phyloP scores from a whole-genome alignment of 176 grass and related monocot species.

The Aegilops speltoides region DNA sequence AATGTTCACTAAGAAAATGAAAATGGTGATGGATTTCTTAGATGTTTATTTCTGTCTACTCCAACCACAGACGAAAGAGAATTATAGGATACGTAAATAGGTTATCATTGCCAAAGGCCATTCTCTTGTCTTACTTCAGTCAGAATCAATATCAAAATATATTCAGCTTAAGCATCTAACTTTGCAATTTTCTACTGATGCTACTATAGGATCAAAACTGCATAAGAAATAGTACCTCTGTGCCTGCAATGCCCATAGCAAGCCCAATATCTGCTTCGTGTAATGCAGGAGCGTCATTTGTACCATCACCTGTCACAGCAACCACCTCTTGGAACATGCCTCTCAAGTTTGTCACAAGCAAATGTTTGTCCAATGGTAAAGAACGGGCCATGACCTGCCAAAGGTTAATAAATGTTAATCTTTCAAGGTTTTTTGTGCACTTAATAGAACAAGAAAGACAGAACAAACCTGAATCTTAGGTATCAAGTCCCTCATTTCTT shows the following conservation, averaged over 20 bases:
- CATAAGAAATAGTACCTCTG: constrained; percentile 59
- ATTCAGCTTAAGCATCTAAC: neutral
- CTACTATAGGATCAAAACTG: constrained; percentile 17
- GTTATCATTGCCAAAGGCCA: neutral
- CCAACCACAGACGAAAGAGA: neutral
- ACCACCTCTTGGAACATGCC: constrained; percentile 82
- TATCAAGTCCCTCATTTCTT: constrained; percentile 79
- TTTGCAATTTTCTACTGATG: constrained; percentile 14
- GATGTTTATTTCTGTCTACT: neutral
- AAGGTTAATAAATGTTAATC: constrained; percentile 17
- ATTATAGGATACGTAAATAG: neutral
- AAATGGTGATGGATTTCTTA: neutral
- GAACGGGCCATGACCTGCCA: constrained; percentile 95
- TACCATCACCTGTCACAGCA: constrained; percentile 95
- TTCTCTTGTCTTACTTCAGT: neutral
- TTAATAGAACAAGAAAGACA: neutral
- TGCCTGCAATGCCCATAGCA: constrained; percentile 98
- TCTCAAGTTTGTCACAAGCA: constrained; percentile 82
- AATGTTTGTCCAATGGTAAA: constrained; percentile 91
- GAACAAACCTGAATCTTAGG: constrained; percentile 75
- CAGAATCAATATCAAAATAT: neutral
- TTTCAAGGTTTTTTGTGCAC: neutral
- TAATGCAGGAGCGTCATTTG: constrained; percentile 96
- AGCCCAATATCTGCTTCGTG: constrained; percentile 97
- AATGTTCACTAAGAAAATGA: neutral